Evolutionary conservation across 306 rosid species (phyloP).

Genomic region (Bauhinia variegata): DNA sequence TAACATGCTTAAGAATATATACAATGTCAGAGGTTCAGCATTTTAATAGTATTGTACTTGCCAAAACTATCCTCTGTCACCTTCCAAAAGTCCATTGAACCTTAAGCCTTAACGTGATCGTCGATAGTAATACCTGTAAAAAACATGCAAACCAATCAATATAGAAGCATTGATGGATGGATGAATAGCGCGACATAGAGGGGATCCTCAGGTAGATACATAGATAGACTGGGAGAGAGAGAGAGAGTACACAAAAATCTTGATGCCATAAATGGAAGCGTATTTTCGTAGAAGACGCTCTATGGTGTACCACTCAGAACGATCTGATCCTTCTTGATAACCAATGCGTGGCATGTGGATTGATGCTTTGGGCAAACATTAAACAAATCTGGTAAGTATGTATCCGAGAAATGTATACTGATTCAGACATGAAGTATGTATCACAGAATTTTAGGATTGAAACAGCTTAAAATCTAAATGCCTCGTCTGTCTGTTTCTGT

Average conservation of each 20-base stretch:
- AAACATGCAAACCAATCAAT: conserved; percentile 5
- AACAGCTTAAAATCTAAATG: conserved; percentile 4
- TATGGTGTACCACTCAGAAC: conserved; percentile 87
- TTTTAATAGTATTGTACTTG: not conserved
- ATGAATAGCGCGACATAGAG: no score
- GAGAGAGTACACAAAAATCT: conserved; percentile 67
- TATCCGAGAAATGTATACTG: not conserved
- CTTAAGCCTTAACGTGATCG: conserved; percentile 43
- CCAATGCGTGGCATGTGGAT: conserved; percentile 97
- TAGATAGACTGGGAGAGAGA: not conserved
- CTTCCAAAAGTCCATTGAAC: conserved; percentile 1
- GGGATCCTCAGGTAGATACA: no score
- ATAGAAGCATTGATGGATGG: no score
- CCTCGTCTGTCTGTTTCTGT: not conserved
- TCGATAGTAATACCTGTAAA: conserved; percentile 77
- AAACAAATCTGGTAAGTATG: conserved; percentile 10
- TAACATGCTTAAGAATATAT: no score
- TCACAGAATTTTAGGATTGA: not conserved
- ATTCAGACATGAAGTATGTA: conserved; percentile 20
- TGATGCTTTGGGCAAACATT: conserved; percentile 57
- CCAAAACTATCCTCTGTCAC: conserved; percentile 18
- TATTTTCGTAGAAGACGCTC: conserved; percentile 92
- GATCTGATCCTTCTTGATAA: conserved; percentile 90
- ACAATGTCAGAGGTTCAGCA: no score
- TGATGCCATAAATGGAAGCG: conserved; percentile 68